Base-by-base conservation (phyloP, 352 stramenopile species). In the Phytopythium cucurbitacearum region DNA sequence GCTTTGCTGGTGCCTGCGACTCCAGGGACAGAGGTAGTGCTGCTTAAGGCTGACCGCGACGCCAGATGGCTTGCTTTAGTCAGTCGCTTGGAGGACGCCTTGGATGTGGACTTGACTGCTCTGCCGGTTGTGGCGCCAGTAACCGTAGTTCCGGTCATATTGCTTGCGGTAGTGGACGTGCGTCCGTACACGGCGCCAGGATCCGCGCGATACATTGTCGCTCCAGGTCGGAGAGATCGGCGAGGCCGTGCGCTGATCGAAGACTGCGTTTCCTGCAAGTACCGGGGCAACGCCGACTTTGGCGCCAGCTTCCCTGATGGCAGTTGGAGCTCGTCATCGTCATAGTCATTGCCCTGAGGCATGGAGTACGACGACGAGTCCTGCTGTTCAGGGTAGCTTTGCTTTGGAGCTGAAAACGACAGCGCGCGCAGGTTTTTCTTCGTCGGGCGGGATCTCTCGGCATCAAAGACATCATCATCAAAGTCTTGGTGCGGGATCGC, bases 231-330 rank as follows among this genome's bases (percentile, higher is more conserved):
- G 48, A 53, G 39, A 4, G 38, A 46, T 16, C 63, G 57, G 32
- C 71, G 64, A 2, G 64, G 76, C 3, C 71, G 65, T 9, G 73
- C 68, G 41, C 83, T 87, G 55, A 74, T 80, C 5, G 71, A 85
- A 12, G 72, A 64, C 33, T 82, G 61, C 12, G 68, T 86, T 34
- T 83, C 47, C 21, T 76, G 72, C 44, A 80, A 64, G 38, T 87
- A 86, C 21, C 74, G 59, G 28, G 72, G 70, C 39, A 76, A 64
- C 11, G 62, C 63, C 33, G 53, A 38, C 40, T 52, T 51, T 8
- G 57, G 56, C 5, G 40, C 6, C 4, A 59, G 50, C 8, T 64
- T 38, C 5, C 57, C 52, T 13, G 57, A 13, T 7, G 59, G 60
- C 28, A 62, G 55, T 54, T 75, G 67, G 6, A 79, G 61, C 33